phyloP scores from a whole-genome alignment of 2,329 filamentous ascomycete genomes.

The Alternaria tenuissima region DNA sequence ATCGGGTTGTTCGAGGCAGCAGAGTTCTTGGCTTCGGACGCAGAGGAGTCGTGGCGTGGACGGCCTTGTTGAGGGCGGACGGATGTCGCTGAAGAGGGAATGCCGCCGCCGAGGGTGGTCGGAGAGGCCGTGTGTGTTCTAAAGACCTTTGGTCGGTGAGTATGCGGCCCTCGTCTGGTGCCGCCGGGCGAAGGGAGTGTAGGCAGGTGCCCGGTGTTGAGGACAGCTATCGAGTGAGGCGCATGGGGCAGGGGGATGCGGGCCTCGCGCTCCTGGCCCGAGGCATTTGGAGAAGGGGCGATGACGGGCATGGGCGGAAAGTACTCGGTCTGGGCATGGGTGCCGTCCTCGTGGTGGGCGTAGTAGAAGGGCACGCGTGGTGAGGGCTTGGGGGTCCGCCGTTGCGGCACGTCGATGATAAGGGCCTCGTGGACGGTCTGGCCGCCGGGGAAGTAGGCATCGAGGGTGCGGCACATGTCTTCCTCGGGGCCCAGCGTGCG shows the following conservation, averaged over 20 bases:
- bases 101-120: constrained; percentile 63
- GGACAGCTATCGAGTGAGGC: constrained; percentile 75
- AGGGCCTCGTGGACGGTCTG: constrained; percentile 90
- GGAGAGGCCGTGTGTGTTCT: constrained; percentile 85
- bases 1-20: constrained; percentile 59
- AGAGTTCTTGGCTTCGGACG: constrained; percentile 55
- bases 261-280: constrained; percentile 50
- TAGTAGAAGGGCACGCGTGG: constrained; percentile 66
- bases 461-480: constrained; percentile 77
- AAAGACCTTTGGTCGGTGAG: constrained; percentile 67
- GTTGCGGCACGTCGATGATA: constrained; percentile 82
- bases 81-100: constrained; percentile 52
- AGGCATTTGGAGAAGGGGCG: constrained; percentile 52
- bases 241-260: constrained; percentile 51
- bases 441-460: constrained; percentile 84
- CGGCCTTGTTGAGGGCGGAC: constrained; percentile 35
- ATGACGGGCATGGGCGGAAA: constrained; percentile 72
- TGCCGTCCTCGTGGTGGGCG: constrained; percentile 67
- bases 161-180: constrained; percentile 58
- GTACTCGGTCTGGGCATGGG: constrained; percentile 79
- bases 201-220: constrained; percentile 82
- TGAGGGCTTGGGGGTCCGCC: constrained; percentile 81
- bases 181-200: constrained; percentile 84
- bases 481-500: constrained; percentile 86
- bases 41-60: constrained; percentile 52